A percentile compares a stretch with the other conserved stretches of the same genome.
These are phyloP conservation scores for Clitopilus passeckerianus DNA, from an alignment of 768 basidiomycete species.

Conservation along the genomic window DNA sequence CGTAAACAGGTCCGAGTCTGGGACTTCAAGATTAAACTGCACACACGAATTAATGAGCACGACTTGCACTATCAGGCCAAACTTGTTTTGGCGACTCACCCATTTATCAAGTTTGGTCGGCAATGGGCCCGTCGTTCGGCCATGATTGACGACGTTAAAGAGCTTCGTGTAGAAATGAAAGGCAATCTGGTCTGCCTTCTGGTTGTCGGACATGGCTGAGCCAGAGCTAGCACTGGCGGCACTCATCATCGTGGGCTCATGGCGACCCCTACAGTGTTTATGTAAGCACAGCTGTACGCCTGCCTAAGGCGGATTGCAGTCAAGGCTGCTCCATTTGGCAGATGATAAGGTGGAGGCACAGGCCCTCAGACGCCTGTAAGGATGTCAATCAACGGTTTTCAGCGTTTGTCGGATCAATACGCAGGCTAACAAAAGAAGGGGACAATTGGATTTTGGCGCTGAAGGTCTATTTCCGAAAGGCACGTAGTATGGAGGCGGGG, in stretches of 20 bases:
- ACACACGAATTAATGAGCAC: slow-evolving; percentile 1
- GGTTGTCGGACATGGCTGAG: slow-evolving; percentile 32
- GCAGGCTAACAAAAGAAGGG: too few species aligned
- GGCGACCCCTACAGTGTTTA: not conserved
- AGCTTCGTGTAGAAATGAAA: slow-evolving; percentile 82
- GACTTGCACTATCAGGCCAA: not conserved
- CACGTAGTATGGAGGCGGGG: too few species aligned
- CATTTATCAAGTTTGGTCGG: slow-evolving; percentile 71
- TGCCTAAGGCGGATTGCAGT: not conserved
- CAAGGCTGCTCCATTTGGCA: not conserved
- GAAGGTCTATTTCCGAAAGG: too few species aligned
- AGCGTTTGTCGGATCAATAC: too few species aligned
- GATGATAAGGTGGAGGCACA: not conserved
- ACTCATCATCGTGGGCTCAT: not conserved
- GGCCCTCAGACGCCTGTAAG: not conserved
- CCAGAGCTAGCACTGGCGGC: not conserved
- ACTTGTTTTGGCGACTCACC: slow-evolving; percentile 42
- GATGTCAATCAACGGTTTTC: too few species aligned
- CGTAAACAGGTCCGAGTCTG: slow-evolving; percentile 65
- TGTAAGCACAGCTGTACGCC: not conserved
- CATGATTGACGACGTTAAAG: slow-evolving; percentile 67
- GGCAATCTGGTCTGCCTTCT: slow-evolving; percentile 83
- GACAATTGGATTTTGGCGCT: too few species aligned
- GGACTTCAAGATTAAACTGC: slow-evolving; percentile 83
- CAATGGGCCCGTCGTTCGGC: slow-evolving; percentile 55